phyloP scores from a whole-genome alignment of 2,329 filamentous ascomycete genomes.

The Apiospora malaysiana region DNA sequence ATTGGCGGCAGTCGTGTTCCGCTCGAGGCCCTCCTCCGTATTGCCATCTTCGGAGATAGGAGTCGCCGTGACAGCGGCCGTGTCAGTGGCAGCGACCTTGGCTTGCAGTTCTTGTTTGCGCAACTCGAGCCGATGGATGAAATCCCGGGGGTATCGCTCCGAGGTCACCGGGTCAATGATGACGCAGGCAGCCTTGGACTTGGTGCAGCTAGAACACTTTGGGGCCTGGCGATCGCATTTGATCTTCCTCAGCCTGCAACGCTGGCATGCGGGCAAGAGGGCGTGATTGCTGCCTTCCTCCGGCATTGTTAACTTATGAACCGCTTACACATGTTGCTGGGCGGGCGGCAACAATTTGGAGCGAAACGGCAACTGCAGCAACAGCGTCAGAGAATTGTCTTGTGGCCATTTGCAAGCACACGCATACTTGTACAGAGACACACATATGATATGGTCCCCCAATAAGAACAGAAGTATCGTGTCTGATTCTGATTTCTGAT shows the following conservation, averaged over 20 bases:
- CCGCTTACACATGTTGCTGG: constrained; percentile 1
- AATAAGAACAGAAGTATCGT: not conserved
- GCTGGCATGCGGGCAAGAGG: constrained; percentile 27
- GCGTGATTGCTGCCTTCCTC: constrained; percentile 7
- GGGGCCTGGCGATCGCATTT: constrained; percentile 40
- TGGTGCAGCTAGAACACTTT: constrained; percentile 37
- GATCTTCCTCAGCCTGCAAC: constrained; percentile 25
- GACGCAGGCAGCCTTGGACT: constrained; percentile 35
- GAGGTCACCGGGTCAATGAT: constrained; percentile 33
- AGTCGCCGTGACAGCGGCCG: not conserved
- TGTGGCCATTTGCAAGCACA: not conserved
- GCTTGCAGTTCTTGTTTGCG: not conserved
- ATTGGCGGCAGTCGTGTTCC: constrained; percentile 8
- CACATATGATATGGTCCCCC: not conserved
- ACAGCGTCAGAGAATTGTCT: not conserved
- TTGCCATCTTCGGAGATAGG: not conserved
- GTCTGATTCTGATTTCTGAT: not conserved
- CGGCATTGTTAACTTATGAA: not conserved
- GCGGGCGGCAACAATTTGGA: not conserved
- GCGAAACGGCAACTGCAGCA: not conserved
- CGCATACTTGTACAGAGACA: not conserved
- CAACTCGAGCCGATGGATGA: not conserved
- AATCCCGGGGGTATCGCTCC: constrained; percentile 32
- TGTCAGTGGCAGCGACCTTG: not conserved
- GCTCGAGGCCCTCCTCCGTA: constrained; percentile 28